Base-by-base conservation (phyloP, 768 basidiomycete species). In the Trametes meyenii region DNA sequence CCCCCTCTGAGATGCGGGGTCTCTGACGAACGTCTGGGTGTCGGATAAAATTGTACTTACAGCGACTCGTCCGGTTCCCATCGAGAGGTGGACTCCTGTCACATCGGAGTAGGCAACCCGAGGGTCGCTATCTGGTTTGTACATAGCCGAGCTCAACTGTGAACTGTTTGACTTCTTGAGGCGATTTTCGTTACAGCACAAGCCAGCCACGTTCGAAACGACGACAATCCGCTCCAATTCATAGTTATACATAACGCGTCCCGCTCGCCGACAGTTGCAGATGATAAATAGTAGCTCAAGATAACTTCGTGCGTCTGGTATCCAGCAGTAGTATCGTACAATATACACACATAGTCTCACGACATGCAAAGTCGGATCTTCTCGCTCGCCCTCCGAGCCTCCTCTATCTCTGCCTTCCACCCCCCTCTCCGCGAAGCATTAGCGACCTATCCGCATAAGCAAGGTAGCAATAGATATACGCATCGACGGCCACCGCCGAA, bases 251-350 rank as follows among this genome's bases (percentile, higher is more conserved):
- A 33, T 33, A 33, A 33, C 29, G 8, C 3, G 8, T 3, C 29
- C 29, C 29, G 8, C 29, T n/a, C 29, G 29, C 29, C 29, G 29
- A 33, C 29, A 33, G 3, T 3, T 8, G 29, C 29, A 33, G 29
- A 33, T 33, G 29, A 33, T 33, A 33, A 33, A 33, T 33, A 33
- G 29, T 33, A 8, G 29, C 8, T 33, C 29, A 33, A 33, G 23
- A 38, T 38, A 10, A 36, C 13, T 12, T 19, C 33, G 23, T 56
- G 46, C 35, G 17, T 52, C 50, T 60, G 58, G 58, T 60, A 60
- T 60, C 58, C 58, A 48, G 42, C 51, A 60, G 55, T 60, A 55
- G 46, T 55, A 61, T 61, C 53, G 60, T 61, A 61, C 60, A 61
- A 43, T 61, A 61, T 23, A 40, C 39, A 23, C 46, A 16, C 50